Evolutionary conservation across 75 land plant species (phyloP).

Genomic region (Azolla pinnata): DNA sequence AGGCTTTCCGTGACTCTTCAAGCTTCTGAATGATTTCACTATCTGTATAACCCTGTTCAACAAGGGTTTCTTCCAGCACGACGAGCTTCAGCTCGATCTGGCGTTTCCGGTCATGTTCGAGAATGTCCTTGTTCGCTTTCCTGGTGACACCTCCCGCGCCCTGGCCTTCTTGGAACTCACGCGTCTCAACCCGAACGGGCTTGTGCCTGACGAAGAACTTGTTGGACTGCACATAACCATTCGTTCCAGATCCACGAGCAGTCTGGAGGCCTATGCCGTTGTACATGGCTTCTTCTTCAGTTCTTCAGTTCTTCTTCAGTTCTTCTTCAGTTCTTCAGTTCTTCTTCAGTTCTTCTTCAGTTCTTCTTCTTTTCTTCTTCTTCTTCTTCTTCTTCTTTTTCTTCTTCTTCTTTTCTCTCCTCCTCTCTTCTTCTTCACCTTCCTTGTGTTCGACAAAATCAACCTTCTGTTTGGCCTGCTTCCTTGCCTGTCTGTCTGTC

Average conservation of each 20-base stretch:
- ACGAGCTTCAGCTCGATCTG: conserved; percentile 75
- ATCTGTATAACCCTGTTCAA: conserved; percentile 85
- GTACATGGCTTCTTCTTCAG: too few relatives aligned
- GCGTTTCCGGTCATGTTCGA: conserved; percentile 91
- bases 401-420: too few relatives aligned
- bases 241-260: conserved; percentile 91
- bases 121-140: conserved; percentile 84
- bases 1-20: conserved; percentile 43
- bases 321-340: too few relatives aligned
- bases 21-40: conserved; percentile 61
- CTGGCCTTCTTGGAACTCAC: conserved; percentile 50
- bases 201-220: conserved; percentile 74
- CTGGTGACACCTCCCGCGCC: conserved; percentile 65
- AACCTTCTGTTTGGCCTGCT: too few relatives aligned
- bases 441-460: too few relatives aligned
- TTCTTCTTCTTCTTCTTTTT: too few relatives aligned
- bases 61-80: conserved; percentile 63
- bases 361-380: too few relatives aligned
- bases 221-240: conserved; percentile 90
- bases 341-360: too few relatives aligned
- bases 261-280: conserved; percentile 95
- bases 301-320: too few relatives aligned
- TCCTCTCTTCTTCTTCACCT: too few relatives aligned
- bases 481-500: too few relatives aligned
- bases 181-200: conserved; percentile 24